These are phyloP conservation scores for Lunasporangiospora selenospora DNA, from an alignment of 192 early-diverging fungal species.

Conservation along the genomic window DNA sequence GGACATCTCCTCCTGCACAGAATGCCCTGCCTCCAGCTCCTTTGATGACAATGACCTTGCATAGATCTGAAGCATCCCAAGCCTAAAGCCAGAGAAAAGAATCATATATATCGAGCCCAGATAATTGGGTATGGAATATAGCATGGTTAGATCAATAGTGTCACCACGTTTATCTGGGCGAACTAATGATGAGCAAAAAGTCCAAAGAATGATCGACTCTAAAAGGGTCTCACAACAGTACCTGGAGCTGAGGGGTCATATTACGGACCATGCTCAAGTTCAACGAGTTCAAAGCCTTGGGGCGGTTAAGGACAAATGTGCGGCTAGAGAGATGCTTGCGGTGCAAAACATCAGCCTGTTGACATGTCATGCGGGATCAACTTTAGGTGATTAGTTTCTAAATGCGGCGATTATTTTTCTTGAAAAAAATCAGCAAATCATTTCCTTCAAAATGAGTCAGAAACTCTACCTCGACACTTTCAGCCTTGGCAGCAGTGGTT, in stretches of 20 bases:
- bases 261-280: slow-evolving; percentile 83
- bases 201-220: not conserved
- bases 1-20: slow-evolving; percentile 91
- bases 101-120: too few species aligned
- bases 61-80: slow-evolving; percentile 87
- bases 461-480: slow-evolving; percentile 32
- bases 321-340: slow-evolving; percentile 61
- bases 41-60: slow-evolving; percentile 88
- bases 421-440: too few species aligned
- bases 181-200: too few species aligned
- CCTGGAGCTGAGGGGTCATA: slow-evolving; percentile 83
- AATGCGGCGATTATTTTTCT: too few species aligned
- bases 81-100: slow-evolving; percentile 59
- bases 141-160: too few species aligned
- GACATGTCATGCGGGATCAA: not conserved
- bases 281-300: slow-evolving; percentile 85
- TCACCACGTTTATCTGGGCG: too few species aligned
- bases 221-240: slow-evolving; percentile 25
- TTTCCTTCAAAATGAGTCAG: too few species aligned
- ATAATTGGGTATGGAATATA: too few species aligned
- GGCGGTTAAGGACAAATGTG: slow-evolving; percentile 79
- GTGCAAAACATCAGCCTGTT: slow-evolving; percentile 58
- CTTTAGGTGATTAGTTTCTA: too few species aligned
- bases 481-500: slow-evolving; percentile 30
- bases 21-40: slow-evolving; percentile 78